A percentile compares a stretch with the other conserved stretches of the same genome.
phyloP scores from a whole-genome alignment of 257 asterid genomes.

The Solanum boliviense region DNA sequence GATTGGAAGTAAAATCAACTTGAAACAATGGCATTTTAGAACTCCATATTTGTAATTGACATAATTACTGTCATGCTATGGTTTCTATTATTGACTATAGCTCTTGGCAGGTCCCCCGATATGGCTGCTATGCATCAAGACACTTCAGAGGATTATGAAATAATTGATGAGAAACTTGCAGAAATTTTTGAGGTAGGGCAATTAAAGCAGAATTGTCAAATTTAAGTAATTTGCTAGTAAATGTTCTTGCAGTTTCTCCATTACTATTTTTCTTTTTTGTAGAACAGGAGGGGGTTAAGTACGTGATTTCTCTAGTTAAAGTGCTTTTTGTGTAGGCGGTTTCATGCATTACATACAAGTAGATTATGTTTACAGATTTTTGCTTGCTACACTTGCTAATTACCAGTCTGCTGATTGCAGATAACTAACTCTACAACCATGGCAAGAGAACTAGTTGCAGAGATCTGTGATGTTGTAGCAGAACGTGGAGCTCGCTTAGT shows the following conservation, averaged over 20 bases:
- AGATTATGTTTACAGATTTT: background rate
- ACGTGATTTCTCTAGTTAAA: background rate
- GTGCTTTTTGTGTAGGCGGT: background rate
- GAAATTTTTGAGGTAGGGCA: conserved; percentile 39
- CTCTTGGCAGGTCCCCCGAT: conserved; percentile 46
- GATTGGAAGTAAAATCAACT: background rate
- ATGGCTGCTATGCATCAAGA: conserved; percentile 95
- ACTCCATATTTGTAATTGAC: background rate
- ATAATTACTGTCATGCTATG: background rate
- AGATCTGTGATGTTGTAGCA: conserved; percentile 68
- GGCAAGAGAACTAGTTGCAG: conserved; percentile 51
- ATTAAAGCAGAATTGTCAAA: background rate
- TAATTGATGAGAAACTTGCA: conserved; percentile 49
- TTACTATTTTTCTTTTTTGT: background rate
- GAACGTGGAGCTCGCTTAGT: conserved; percentile 80
- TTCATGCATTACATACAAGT: background rate
- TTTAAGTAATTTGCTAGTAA: background rate
- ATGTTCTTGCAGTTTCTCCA: background rate
- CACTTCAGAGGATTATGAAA: conserved; percentile 57
- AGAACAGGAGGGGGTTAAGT: background rate
- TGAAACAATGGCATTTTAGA: background rate
- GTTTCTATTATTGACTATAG: background rate
- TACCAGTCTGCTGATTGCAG: conserved; percentile 13
- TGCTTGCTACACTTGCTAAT: background rate
- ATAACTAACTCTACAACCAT: conserved; percentile 35